Percentiles rank a stretch among this genome's conserved stretches.
These are phyloP conservation scores for Oryza punctata DNA, from an alignment of 176 grass and related monocot species.

Conservation along the genomic window DNA sequence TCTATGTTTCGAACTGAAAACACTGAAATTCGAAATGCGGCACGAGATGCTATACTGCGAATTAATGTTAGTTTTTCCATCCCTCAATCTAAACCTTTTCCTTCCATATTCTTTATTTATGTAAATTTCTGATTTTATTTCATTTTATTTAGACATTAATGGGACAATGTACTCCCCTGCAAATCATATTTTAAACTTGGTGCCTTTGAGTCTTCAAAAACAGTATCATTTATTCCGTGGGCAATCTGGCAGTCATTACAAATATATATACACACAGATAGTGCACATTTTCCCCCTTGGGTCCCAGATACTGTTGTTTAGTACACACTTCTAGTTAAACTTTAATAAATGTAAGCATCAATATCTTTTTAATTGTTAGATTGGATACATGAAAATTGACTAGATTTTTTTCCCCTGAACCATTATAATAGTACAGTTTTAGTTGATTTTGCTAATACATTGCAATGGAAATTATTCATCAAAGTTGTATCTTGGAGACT, in stretches of 20 bases:
- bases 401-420: neutral
- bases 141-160: conserved; percentile 1
- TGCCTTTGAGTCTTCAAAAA: neutral
- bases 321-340: neutral
- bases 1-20: conserved; percentile 71
- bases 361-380: neutral
- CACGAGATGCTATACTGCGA: conserved; percentile 64
- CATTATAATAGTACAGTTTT: neutral
- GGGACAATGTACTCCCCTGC: neutral
- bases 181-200: neutral
- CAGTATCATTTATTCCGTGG: neutral
- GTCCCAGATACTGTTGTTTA: neutral
- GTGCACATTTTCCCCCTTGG: neutral
- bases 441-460: neutral
- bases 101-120: neutral
- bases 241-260: neutral
- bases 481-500: neutral
- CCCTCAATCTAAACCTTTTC: neutral
- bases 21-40: conserved; percentile 68
- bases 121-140: neutral
- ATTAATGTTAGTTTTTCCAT: conserved; percentile 64
- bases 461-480: neutral
- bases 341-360: neutral
- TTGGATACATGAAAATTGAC: neutral
- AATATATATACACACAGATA: neutral